Base-by-base conservation (phyloP, 805 yeast species). In the Cyberlindnera xishuangbannaensis region DNA sequence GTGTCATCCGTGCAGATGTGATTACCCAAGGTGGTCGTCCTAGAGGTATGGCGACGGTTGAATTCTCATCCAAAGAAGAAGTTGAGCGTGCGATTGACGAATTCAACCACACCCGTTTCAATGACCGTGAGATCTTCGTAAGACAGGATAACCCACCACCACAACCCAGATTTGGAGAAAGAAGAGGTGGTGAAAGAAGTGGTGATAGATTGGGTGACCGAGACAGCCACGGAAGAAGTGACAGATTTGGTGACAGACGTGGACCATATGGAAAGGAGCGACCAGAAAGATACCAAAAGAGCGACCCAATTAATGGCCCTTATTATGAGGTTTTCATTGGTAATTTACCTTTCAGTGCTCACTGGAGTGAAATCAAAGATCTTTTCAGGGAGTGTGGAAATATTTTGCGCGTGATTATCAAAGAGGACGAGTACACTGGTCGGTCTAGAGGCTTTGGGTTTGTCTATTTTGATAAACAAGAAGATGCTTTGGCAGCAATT, bases 81-180 rank as follows among this genome's bases (percentile, higher is more conserved):
- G 95, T 85, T 6, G 69, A 66, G 29, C 67, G 63, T 16, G 96
- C 96, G 10, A 84, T 87, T 48, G 61, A 66, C 34, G 67, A 73
- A 47, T 80, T 69, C 49, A 82, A 83, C 59, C 78, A 83, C 51
- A 66, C 77, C 19, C 65, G 64, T 22, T 72, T 78, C 43, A 60
- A 66, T 51, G 94, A 86, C 11, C 78, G 97, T 58, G 79, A 76
- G 48, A 81, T 87, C 27, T 86, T 82, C 58, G 95, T 88, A 8
- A 78, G 97, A 62, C 94, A 81, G 55, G 95, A 87, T 60, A 80
- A 84, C 55, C 92, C 92, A 22, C 92, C 92, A 18, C 92, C 90
- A 48, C 63, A 43, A 7, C 25, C 25, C 5, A 18, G 28, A 9
- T 27, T 39, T 19, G 17, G 33, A 9, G 42, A 36, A 19, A 40